A percentile compares a stretch with the other conserved stretches of the same genome.
phyloP scores from a whole-genome alignment of 2,329 filamentous ascomycete genomes.

The Elsinoe necatrix region DNA sequence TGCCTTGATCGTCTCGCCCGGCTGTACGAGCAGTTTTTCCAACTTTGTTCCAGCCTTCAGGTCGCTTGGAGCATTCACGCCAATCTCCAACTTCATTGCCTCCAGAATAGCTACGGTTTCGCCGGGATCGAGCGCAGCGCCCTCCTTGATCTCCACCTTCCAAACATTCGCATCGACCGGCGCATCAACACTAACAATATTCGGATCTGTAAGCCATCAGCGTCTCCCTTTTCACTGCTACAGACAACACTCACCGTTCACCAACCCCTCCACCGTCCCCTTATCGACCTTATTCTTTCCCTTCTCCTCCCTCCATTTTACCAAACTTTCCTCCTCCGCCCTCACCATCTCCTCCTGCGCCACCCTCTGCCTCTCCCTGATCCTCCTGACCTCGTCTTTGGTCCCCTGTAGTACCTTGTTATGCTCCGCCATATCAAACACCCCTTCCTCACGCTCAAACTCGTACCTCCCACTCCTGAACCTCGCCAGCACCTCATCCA shows the following conservation, averaged over 20 bases:
- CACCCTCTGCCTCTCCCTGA: constrained; percentile 38
- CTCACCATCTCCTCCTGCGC: constrained; percentile 43
- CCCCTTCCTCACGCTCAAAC: constrained; percentile 42
- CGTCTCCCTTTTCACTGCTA: no score
- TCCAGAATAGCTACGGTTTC: constrained; percentile 36
- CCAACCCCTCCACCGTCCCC: constrained; percentile 41
- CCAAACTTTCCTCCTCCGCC: constrained; percentile 39
- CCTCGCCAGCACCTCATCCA: constrained; percentile 40
- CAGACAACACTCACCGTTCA: constrained; percentile 34
- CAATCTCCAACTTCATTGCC: constrained; percentile 41
- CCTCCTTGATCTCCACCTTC: constrained; percentile 36
- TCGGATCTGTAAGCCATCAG: constrained; percentile 24
- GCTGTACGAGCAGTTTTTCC: constrained; percentile 36
- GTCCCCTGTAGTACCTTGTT: constrained; percentile 42
- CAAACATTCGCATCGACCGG: constrained; percentile 41
- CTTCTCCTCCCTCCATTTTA: constrained; percentile 38
- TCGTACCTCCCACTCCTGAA: constrained; percentile 46
- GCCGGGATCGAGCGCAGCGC: constrained; percentile 28
- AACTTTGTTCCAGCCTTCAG: constrained; percentile 25
- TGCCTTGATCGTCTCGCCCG: constrained; percentile 34
- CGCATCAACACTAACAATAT: constrained; percentile 33
- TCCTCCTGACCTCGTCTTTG: constrained; percentile 39
- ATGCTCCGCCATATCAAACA: constrained; percentile 50
- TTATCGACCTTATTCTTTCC: constrained; percentile 38
- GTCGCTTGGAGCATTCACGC: constrained; percentile 34